These are phyloP conservation scores for Musa troglodytarum DNA, from an alignment of 176 grass and related monocot species.

Conservation along the genomic window DNA sequence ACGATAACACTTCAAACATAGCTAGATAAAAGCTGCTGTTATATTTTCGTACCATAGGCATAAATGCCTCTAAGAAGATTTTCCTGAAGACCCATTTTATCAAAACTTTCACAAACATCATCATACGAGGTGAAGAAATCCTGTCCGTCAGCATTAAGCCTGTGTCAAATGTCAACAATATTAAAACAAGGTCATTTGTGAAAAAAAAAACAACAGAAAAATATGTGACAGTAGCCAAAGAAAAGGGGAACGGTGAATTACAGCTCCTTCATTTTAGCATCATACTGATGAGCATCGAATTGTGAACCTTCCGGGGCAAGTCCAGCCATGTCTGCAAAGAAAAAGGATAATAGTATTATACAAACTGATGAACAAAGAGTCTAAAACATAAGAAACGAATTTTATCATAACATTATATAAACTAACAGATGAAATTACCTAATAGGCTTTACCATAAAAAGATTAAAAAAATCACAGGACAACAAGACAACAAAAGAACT, in stretches of 20 bases:
- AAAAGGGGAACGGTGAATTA: not conserved
- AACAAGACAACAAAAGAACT: too few species aligned
- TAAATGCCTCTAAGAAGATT: constrained; percentile 78
- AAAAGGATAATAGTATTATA: not conserved
- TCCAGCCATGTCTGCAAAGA: constrained; percentile 7
- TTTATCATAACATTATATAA: too few species aligned
- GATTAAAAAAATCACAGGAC: too few species aligned
- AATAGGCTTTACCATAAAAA: too few species aligned
- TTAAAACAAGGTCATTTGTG: too few species aligned
- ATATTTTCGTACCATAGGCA: constrained; percentile 42
- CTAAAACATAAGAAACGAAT: too few species aligned
- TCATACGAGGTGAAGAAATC: constrained; percentile 67
- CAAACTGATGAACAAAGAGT: too few species aligned
- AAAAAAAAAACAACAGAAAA: too few species aligned
- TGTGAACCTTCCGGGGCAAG: not conserved
- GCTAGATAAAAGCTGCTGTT: not conserved
- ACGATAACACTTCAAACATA: not conserved
- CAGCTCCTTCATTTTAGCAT: constrained; percentile 17
- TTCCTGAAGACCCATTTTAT: constrained; percentile 58
- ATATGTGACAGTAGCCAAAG: not conserved
- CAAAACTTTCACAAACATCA: constrained; percentile 61
- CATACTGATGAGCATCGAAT: constrained; percentile 14
- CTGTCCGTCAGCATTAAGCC: constrained; percentile 29
- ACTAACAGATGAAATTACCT: too few species aligned
- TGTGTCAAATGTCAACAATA: constrained; percentile 2